Base-by-base conservation (phyloP, 2,329 filamentous ascomycete genomes). In the Ascosphaera apis region DNA sequence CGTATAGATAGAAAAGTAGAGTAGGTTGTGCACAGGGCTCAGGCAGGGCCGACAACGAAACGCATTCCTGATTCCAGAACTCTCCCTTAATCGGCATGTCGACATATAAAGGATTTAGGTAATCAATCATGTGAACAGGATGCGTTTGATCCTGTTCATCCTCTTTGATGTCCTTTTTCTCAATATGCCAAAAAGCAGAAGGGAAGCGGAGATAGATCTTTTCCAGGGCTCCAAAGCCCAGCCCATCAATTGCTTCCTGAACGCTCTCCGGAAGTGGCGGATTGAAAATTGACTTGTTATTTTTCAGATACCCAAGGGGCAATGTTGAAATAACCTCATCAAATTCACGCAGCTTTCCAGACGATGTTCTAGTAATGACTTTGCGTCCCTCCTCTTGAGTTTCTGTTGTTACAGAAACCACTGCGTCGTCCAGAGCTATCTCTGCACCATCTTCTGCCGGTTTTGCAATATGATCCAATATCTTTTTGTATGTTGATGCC, bases 71-170 rank as follows among this genome's bases (percentile, higher is more conserved):
- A 41, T 72, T 69, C 79, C 80, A 88, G 40, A 62, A 55, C 4
- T n/a, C n/a, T n/a, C n/a, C n/a, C n/a, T n/a, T n/a, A n/a, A n/a
- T n/a, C n/a, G n/a, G n/a, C n/a, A n/a, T n/a, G n/a, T n/a, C n/a
- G n/a, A n/a, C n/a, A n/a, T n/a, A n/a, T n/a, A n/a, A n/a, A n/a
- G n/a, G n/a, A 49, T 54, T 2, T 82, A 82, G 0, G 70, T 57
- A 25, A 83, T 65, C 67, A 81, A 91, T 48, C 82, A 73, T 31
- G 71, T 72, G 53, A 86, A 84, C 16, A n/a, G n/a, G n/a, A n/a
- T n/a, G n/a, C 59, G 33, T 56, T 56, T 23, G 56, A 50, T 8
- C 53, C 51, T 19, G 53, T 43, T 0, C 47, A 46, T 27, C 33
- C 31, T 33, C 11, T 31, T 25, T 35, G 15, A 15, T 23, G 11